Base-by-base conservation (phyloP, 768 basidiomycete species). In the Flagelloscypha sp. region DNA sequence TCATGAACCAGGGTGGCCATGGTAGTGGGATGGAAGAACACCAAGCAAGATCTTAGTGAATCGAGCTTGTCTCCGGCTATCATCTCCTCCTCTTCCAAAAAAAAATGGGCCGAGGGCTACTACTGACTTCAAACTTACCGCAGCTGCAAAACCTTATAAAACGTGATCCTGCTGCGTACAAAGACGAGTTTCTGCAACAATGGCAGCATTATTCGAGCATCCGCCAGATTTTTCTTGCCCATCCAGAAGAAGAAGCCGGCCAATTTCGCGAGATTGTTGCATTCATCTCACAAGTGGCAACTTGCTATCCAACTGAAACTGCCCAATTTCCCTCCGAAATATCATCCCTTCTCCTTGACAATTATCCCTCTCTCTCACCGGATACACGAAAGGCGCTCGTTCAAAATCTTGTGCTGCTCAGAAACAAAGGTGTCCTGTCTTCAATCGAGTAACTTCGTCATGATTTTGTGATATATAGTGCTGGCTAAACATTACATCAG, bases 91-190 rank as follows among this genome's bases (percentile, higher is more conserved):
- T n/a, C n/a, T n/a, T n/a, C n/a, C n/a, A n/a, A n/a, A n/a, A n/a
- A 36, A 30, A 12, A 20, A 74, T 72, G 70, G 72, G 65, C 46
- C 70, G 86, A 38, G 85, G 84, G 32, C 68, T 83, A 34, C 70
- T 90, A 37, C 72, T 94, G 46, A 82, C 87, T 21, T 75, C 85
- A 11, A 94, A 94, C 52, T 74, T 97, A 7, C 93, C 95, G 0
- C 89, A 95, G 53, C 71, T 99, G 6, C 94, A 98, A 57, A 97
- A 97, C 55, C 70, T 98, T 35, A 92, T 99, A 57, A 99, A 99
- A 55, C 75, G 95, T 28, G 89, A 95, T 55, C 86, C 94, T 3
- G 58, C 63, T 7, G 80, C 76, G 0, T 98, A 99, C 66, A 84
- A 76, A 54, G 94, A 98, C 42, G 95, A 99, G 48, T 99, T 98